phyloP scores from a whole-genome alignment of 1,284 basidiomycete genomes.

The Ustilago esculenta region DNA sequence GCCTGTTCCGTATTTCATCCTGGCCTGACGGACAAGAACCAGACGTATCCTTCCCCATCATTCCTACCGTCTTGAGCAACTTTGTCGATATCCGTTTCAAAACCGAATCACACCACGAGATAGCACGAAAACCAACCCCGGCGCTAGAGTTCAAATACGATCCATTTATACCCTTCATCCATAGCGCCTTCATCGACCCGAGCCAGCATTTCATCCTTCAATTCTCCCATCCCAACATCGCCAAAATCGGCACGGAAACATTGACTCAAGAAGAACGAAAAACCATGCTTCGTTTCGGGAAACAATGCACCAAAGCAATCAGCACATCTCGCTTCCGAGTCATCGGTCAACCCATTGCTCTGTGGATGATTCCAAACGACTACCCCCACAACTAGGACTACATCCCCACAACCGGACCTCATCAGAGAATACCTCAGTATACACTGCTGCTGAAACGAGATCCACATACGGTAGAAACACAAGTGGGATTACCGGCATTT shows the following conservation, averaged over 20 bases:
- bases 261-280: no score
- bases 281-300: no score
- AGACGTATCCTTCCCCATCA: background rate
- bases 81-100: conserved; percentile 11
- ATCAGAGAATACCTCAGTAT: background rate
- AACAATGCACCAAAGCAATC: no score
- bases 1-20: background rate
- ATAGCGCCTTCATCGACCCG: conserved; percentile 3
- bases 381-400: conserved; percentile 4
- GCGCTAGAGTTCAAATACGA: background rate
- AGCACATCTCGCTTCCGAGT: background rate
- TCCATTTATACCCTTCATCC: background rate
- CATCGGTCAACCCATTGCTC: background rate
- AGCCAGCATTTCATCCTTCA: background rate
- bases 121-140: background rate
- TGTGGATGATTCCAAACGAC: background rate
- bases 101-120: background rate
- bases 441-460: background rate
- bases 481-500: no score
- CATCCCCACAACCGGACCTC: background rate
- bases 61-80: background rate
- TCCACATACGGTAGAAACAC: no score
- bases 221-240: conserved; percentile 5
- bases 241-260: no score
- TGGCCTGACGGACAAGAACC: background rate